Evolutionary conservation across 1,284 basidiomycete species (phyloP), one percentile per base, ranked within the genome.

Genomic region (Nidula niveotomentosa): DNA sequence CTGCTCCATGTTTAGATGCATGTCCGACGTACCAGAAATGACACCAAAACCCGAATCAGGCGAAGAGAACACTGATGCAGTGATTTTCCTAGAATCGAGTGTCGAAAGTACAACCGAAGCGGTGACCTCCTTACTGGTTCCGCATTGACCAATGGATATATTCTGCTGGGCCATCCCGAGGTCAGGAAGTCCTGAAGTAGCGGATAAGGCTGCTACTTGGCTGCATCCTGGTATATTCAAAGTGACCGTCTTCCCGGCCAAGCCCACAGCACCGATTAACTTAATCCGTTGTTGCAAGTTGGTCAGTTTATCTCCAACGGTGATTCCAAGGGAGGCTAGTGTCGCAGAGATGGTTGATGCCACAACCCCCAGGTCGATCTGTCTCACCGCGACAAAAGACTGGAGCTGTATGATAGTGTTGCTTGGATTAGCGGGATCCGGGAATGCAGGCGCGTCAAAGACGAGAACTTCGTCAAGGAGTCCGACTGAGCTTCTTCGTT

Each of bases 371-470:
- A 69, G 48, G 56, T 67, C 62, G 37, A 71, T 59, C 43, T 69
- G 54, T 4, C 64, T 67, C 1, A 70, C 58, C n/a, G 68, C 73
- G 34, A 71, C 73, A 52, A 70, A 77, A 13, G 73, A 62, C 55
- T 74, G 69, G 1, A 74, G 54, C 39, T 64, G 55, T 23, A 65
- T 63, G 30, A 72, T 56, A 17, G 66, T 70, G 45, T 68, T 65
- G 5, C 53, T 62, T 0, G 66, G 56, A 43, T 72, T 67, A 23
- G 57, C 49, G 9, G 69, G 67, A 52, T 72, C 67, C 15, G 70
- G 68, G 52, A 73, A 74, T 1, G 70, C 71, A 2, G 70, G 67
- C 2, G 70, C 68, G 49, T 75, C 71, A 55, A 75, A 72, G n/a
- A 74, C 61, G 34, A 75, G 62, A 35, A 73, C 64, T 41, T 67